Base-by-base conservation (phyloP, 2,329 filamentous ascomycete genomes). In the Xenoacremonium recifei region DNA sequence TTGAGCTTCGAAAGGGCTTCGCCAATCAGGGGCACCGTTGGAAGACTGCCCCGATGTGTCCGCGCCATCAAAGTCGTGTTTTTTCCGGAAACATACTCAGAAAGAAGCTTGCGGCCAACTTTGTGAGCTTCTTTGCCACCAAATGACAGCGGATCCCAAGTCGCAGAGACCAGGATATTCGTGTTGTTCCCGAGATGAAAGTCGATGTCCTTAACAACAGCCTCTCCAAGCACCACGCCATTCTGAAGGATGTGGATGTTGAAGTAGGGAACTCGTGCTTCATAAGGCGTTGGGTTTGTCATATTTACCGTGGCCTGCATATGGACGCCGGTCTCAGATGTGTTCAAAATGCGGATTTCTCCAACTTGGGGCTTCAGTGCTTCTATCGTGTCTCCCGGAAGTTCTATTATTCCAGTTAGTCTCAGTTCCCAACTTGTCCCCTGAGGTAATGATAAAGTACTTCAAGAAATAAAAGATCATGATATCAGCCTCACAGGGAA, bases 251-350 rank as follows among this genome's bases (percentile, higher is more conserved):
- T 68, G 48, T 90, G 80, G 32, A 95, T 76, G 60, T 86, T 90
- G 49, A 89, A 67, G 48, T 82, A 92, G 2, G 92, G 92, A n/a
- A 97, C 73, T 3, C 72, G 73, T 4, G 89, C 91, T 4, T 87
- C 84, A 63, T 97, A 96, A 4, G 84, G 77, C 0, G 91, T 95
- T 2, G 92, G 91, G 58, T 99, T 99, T 4, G 88, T 95, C 46
- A 96, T 76, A 60, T 93, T 95, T 57, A 95, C 75, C 29, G 73
- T 68, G 12, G 87, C 86, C 57, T 82, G 74, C 25, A 97, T 68
- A 16, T 77, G 80, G 35, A 96, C 72, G 4, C 86, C 86, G 3
- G 81, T 80, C 25, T 77, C 70, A 2, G 85, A 84, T 0, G 90
- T 95, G 42, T 86, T 80, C 30, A 86, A 60, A 42, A 97, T 80